A percentile compares a stretch with the other conserved stretches of the same genome.
These are phyloP conservation scores for Beta lomatogona DNA, from an alignment of 179 eudicot species.

Conservation along the genomic window DNA sequence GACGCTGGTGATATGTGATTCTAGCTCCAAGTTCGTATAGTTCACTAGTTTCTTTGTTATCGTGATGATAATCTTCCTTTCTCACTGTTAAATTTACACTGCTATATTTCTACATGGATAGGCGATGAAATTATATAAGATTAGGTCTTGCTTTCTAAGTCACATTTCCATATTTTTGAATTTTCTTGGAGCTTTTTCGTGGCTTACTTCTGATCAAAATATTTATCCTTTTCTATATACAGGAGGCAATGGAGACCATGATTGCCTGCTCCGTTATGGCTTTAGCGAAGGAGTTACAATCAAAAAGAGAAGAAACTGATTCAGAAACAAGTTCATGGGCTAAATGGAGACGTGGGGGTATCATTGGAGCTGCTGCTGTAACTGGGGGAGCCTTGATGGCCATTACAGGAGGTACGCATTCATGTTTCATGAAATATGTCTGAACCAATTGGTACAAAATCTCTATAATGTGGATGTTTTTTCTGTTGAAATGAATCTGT, in stretches of 20 bases:
- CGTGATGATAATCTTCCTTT: no score
- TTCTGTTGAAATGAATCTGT: conserved; percentile 6
- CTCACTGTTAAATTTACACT: neutral
- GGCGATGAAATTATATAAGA: neutral
- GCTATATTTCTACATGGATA: neutral
- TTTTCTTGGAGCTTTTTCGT: neutral
- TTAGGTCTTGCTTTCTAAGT: neutral
- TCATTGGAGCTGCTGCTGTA: conserved; percentile 96
- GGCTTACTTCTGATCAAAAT: neutral
- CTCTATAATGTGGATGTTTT: neutral
- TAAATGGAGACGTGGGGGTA: conserved; percentile 93
- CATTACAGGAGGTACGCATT: conserved; percentile 75
- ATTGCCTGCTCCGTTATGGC: conserved; percentile 98
- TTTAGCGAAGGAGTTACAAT: conserved; percentile 59
- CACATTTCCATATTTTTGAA: neutral
- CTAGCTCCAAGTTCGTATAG: neutral
- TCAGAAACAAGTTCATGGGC: conserved; percentile 62
- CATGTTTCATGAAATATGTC: neutral
- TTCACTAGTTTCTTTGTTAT: neutral
- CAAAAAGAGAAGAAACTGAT: conserved; percentile 48
- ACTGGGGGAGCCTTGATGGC: conserved; percentile 98
- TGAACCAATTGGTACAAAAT: neutral
- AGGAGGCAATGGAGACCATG: conserved; percentile 94
- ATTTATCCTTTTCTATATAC: conserved; percentile 18
- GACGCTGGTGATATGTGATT: neutral